phyloP scores from a whole-genome alignment of 768 basidiomycete species.

The Russula sp. region DNA sequence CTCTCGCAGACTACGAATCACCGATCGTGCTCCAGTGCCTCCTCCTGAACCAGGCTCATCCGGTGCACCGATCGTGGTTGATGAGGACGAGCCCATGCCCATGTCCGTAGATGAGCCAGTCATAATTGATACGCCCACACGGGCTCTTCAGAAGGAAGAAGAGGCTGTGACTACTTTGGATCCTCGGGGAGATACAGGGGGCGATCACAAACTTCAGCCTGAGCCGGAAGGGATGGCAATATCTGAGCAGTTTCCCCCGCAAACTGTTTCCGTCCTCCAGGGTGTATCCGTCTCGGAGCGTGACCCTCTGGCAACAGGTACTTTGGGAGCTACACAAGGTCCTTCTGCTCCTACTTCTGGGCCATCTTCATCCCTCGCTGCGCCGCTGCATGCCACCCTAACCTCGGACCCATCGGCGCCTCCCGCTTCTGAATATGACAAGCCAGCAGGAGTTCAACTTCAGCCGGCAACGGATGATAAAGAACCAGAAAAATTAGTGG shows the following conservation, averaged over 20 bases:
- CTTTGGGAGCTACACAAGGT: not conserved
- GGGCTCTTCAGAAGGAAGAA: not conserved
- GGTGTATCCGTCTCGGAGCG: not conserved
- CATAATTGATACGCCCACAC: not conserved
- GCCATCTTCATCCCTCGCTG: not conserved
- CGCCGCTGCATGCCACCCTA: no score
- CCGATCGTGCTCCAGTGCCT: conserved; percentile 4
- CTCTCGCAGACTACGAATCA: conserved; percentile 9
- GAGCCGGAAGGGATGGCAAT: not conserved
- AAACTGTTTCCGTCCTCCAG: not conserved
- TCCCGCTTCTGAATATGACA: not conserved
- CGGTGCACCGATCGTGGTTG: conserved; percentile 13
- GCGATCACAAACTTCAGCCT: not conserved
- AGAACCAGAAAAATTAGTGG: not conserved
- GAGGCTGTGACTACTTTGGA: not conserved
- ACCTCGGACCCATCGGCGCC: not conserved
- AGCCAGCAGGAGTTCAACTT: not conserved
- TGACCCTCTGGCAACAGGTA: no score
- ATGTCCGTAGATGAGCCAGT: not conserved
- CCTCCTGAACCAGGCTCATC: conserved; percentile 10
- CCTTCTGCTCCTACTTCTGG: not conserved
- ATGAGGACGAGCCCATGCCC: conserved; percentile 2
- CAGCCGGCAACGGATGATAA: not conserved
- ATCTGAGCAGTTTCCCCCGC: not conserved
- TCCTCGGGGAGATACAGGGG: not conserved